Base-by-base conservation (phyloP, 1,284 basidiomycete species). In the Ganoderma sp. region DNA sequence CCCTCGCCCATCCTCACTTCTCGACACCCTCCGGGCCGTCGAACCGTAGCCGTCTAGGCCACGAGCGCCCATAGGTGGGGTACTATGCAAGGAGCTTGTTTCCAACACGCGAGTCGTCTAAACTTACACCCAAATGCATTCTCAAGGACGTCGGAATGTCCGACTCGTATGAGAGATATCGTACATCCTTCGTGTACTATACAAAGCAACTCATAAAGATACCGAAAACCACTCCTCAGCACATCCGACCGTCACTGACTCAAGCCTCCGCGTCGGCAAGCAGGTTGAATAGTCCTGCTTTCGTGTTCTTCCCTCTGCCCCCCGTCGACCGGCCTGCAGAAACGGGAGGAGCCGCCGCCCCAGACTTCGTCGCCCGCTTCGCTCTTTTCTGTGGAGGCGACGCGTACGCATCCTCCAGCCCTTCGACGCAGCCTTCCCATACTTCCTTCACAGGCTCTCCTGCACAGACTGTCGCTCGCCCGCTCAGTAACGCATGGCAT, bases 401-500 rank as follows among this genome's bases (percentile, higher is more conserved):
- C 2, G 79, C 80, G 72, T 88, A 88, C 8, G 80, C 80, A 57
- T 83, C 80, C n/a, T 83, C 83, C 17, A 92, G 71, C 0, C 83
- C 87, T 22, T 81, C 80, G 17, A 79, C 72, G 42, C 82, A 84
- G 1, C 87, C 87, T 6, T 80, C 76, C 84, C 86, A 87, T 45
- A 90, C 65, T 3, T 69, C 73, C 9, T 77, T 68, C 3, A 81
- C 73, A 2, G 78, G 56, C n/a, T 67, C 74, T 17, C 68, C 75
- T 4, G 59, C 48, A 25, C 76, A 72, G 22, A 78, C 67, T 3
- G 72, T 65, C 3, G 71, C 63, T 10, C 76, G 74, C 6, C 66
- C 66, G 15, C 83, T 83, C 65, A 91, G 75, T 56, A 81, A 78
- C 1, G 78, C 73, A 76, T 94, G 91, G 71, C 91, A 88, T 34